Evolutionary conservation across 1,284 basidiomycete species (phyloP).

Genomic region (Omphalotus olearius): DNA sequence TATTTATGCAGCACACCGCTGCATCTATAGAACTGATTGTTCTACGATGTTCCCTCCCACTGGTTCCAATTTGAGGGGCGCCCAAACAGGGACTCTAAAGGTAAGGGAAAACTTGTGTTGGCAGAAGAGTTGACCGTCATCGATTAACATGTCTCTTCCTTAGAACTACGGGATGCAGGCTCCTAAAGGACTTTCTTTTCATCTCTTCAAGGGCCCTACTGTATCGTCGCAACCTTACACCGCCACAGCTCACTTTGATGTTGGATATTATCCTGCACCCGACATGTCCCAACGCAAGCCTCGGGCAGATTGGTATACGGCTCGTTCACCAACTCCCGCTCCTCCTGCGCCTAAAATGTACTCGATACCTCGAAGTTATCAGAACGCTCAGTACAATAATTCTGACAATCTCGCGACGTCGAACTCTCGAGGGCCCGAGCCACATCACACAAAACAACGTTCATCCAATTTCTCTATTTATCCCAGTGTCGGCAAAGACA

Average conservation of each 20-base stretch:
- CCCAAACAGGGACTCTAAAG: too few species aligned
- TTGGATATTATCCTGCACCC: constrained; percentile 28
- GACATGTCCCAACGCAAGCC: not conserved
- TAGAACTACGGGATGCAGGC: constrained; percentile 29
- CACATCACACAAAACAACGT: not conserved
- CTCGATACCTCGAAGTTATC: not conserved
- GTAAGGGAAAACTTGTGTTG: too few species aligned
- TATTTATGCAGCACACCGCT: too few species aligned
- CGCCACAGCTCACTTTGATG: constrained; percentile 37
- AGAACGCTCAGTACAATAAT: not conserved
- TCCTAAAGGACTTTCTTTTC: constrained; percentile 43
- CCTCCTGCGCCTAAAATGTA: constrained; percentile 2
- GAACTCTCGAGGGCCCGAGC: not conserved
- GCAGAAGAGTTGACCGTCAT: too few species aligned
- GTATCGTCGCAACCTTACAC: constrained; percentile 31
- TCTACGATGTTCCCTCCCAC: too few species aligned
- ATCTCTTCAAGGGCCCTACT: constrained; percentile 46
- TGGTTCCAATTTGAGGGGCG: too few species aligned
- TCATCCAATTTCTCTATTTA: constrained; percentile 32
- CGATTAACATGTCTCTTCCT: too few species aligned
- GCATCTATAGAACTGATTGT: too few species aligned
- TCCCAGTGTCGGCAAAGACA: constrained; percentile 36
- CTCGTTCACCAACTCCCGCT: constrained; percentile 1
- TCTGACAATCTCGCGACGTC: not conserved
- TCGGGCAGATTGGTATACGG: not conserved